phyloP scores from a whole-genome alignment of 768 basidiomycete genomes.

The Cantharellus anzutake region DNA sequence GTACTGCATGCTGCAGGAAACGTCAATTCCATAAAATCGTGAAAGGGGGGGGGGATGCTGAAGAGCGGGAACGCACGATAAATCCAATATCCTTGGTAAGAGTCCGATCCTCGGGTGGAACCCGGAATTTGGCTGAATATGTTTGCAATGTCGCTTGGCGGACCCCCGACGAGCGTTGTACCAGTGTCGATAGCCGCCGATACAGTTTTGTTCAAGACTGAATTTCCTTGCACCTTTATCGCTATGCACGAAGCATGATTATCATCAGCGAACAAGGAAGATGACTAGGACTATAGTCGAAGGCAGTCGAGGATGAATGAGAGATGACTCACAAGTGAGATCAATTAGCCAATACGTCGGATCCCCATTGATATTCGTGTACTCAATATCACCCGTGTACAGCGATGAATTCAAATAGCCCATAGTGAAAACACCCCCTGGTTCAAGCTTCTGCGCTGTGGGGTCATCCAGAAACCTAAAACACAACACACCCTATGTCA shows the following conservation, averaged over 20 bases:
- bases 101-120: constrained; percentile 38
- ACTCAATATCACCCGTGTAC: constrained; percentile 76
- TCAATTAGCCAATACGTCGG: constrained; percentile 70
- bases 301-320: too few relatives aligned
- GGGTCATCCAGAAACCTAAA: too few relatives aligned
- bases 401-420: constrained; percentile 44
- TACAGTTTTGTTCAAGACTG: constrained; percentile 28
- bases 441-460: constrained; percentile 19
- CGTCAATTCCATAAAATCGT: too few relatives aligned
- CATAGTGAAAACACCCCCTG: constrained; percentile 47
- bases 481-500: too few relatives aligned
- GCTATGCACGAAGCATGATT: constrained; percentile 12
- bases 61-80: constrained; percentile 25
- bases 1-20: constrained; percentile 11
- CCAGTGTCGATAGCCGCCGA: constrained; percentile 72
- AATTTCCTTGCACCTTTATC: constrained; percentile 38
- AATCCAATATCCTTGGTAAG: constrained; percentile 59
- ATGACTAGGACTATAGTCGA: too few relatives aligned
- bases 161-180: constrained; percentile 85
- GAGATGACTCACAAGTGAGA: constrained; percentile 18
- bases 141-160: constrained; percentile 32
- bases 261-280: too few relatives aligned
- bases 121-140: constrained; percentile 65
- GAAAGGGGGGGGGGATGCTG: too few relatives aligned
- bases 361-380: constrained; percentile 23